phyloP scores from a whole-genome alignment of 2,329 filamentous ascomycete species.

The Didymella keratinophila region DNA sequence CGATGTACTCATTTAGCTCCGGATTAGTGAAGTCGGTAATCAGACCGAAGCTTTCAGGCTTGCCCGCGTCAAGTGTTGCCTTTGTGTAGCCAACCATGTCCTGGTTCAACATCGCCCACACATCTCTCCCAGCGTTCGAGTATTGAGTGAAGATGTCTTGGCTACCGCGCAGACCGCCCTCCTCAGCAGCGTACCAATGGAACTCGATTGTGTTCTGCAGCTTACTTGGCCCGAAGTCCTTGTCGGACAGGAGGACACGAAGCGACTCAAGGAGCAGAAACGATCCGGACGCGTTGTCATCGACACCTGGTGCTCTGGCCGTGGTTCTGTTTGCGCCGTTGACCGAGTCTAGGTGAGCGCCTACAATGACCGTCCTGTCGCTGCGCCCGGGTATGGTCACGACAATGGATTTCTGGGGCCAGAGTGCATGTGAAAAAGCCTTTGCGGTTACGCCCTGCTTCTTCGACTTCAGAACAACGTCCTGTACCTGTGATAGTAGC shows the following conservation, averaged over 20 bases:
- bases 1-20: constrained; percentile 5
- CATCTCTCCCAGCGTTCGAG: constrained; percentile 72
- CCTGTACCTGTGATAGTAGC: constrained; percentile 76
- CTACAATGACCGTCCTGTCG: constrained; percentile 83
- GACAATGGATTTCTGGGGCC: constrained; percentile 88
- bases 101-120: constrained; percentile 97
- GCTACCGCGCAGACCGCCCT: constrained; percentile 82
- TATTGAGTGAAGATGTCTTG: constrained; percentile 87
- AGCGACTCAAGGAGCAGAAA: constrained; percentile 93
- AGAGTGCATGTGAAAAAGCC: constrained; percentile 48
- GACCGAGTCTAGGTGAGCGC: constrained; percentile 92
- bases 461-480: constrained; percentile 74
- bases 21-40: constrained; percentile 87
- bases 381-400: constrained; percentile 85
- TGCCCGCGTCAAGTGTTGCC: constrained; percentile 72
- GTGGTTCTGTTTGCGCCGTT: constrained; percentile 80
- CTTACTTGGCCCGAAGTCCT: constrained; percentile 71
- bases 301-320: constrained; percentile 79
- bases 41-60: constrained; percentile 80
- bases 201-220: constrained; percentile 89
- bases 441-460: constrained; percentile 71
- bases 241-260: constrained; percentile 74
- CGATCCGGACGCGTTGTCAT: constrained; percentile 89
- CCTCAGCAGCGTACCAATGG: constrained; percentile 93
- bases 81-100: constrained; percentile 80